Evolutionary conservation across 192 early-diverging fungal species (phyloP).

Genomic region (Coemansia sp.): DNA sequence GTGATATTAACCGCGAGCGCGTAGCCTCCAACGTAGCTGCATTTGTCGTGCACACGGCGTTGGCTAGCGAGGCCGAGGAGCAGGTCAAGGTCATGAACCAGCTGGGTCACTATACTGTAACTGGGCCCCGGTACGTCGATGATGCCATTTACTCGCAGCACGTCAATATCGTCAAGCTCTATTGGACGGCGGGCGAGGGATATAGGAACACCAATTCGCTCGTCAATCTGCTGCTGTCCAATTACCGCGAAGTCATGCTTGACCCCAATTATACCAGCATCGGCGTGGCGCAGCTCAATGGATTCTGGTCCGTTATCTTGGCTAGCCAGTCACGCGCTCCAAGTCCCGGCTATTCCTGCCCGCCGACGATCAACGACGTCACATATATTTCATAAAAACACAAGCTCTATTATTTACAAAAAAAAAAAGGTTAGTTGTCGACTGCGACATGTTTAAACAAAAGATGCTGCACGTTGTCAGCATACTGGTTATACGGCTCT

Average conservation of each 20-base stretch:
- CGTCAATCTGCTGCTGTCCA: slow-evolving; percentile 25
- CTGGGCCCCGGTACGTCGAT: slow-evolving; percentile 46
- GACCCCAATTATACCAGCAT: slow-evolving; percentile 36
- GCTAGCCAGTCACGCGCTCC: slow-evolving; percentile 21
- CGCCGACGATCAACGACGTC: slow-evolving; percentile 25
- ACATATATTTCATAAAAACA: slow-evolving; percentile 21
- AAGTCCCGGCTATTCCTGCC: slow-evolving; percentile 15
- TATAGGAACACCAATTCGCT: slow-evolving; percentile 8
- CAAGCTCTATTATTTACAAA: background rate
- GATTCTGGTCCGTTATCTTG: slow-evolving; percentile 55
- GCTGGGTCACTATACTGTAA: slow-evolving; percentile 40
- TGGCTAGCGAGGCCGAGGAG: slow-evolving; percentile 33
- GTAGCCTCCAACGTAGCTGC: background rate
- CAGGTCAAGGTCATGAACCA: slow-evolving; percentile 40
- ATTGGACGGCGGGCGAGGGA: slow-evolving; percentile 50
- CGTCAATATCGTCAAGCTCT: slow-evolving; percentile 31
- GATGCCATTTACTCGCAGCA: slow-evolving; percentile 30
- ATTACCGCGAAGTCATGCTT: slow-evolving; percentile 16
- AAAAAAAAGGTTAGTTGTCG: background rate
- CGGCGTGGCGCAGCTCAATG: slow-evolving; percentile 46
- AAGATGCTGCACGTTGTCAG: background rate
- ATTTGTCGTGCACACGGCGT: slow-evolving; percentile 30
- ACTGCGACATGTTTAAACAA: background rate
- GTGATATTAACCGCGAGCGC: slow-evolving; percentile 32
- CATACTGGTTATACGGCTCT: slow-evolving; percentile 2